A percentile compares a stretch with the other conserved stretches of the same genome.
phyloP scores from a whole-genome alignment of 495 filamentous ascomycete genomes.

The Penicillium diatomitis region DNA sequence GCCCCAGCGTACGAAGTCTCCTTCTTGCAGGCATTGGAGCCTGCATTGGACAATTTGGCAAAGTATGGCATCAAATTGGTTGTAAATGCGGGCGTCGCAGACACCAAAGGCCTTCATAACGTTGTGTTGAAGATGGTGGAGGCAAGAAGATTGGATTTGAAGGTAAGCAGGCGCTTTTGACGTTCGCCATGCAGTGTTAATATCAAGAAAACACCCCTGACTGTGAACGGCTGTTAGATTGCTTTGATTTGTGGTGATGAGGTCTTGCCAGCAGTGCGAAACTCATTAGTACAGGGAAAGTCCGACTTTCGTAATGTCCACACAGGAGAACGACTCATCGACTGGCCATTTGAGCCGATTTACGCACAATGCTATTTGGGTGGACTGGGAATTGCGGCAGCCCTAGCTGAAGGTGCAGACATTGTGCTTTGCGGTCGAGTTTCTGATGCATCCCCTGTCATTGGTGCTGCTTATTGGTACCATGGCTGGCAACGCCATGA shows the following conservation, averaged over 20 bases:
- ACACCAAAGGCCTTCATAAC: conserved; percentile 39
- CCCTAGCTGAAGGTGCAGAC: conserved; percentile 42
- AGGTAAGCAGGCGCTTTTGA: conserved; percentile 12
- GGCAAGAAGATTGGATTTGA: conserved; percentile 34
- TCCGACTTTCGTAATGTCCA: conserved; percentile 41
- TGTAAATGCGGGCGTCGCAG: conserved; percentile 49
- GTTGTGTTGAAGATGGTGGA: conserved; percentile 36
- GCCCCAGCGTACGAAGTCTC: conserved; percentile 42
- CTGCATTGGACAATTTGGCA: conserved; percentile 41
- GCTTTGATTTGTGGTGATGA: conserved; percentile 48
- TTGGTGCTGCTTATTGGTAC: conserved; percentile 42
- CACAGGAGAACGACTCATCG: conserved; percentile 36
- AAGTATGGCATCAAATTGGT: conserved; percentile 45
- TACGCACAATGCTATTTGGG: conserved; percentile 48
- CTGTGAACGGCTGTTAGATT: conserved; percentile 2
- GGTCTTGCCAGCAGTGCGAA: conserved; percentile 35
- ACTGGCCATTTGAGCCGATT: conserved; percentile 46
- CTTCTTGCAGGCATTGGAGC: conserved; percentile 45
- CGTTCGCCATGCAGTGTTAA: no score
- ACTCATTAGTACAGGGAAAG: conserved; percentile 25
- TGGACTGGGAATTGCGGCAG: conserved; percentile 39
- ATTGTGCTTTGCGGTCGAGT: conserved; percentile 51
- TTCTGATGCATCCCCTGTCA: conserved; percentile 44
- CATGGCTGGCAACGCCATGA: conserved; percentile 36
- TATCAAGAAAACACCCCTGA: not conserved